Percentiles rank a stretch among this genome's conserved stretches.
These are phyloP conservation scores for Mortierella sp. DNA, from an alignment of 371 early-diverging fungal genomes.

Conservation along the genomic window DNA sequence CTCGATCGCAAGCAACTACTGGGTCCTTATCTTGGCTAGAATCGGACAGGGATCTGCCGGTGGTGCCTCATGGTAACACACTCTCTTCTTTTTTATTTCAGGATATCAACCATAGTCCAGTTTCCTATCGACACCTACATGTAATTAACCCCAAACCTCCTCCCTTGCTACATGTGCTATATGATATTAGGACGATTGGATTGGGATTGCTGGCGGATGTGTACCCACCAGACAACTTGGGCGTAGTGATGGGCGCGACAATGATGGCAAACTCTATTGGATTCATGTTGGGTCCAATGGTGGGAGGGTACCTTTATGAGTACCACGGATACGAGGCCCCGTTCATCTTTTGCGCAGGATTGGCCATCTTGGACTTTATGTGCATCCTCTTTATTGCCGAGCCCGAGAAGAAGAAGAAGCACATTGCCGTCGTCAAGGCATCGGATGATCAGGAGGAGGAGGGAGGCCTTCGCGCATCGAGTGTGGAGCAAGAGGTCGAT, in stretches of 20 bases:
- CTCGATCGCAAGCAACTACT: slow-evolving; percentile 74
- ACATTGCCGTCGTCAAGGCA: slow-evolving; percentile 20
- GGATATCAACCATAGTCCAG: too few relatives aligned
- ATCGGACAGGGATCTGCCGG: slow-evolving; percentile 84
- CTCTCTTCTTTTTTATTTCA: not conserved
- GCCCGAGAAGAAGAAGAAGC: slow-evolving; percentile 57
- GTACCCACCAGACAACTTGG: slow-evolving; percentile 77
- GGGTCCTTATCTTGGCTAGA: slow-evolving; percentile 79
- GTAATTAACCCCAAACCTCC: not conserved
- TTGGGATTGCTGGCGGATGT: slow-evolving; percentile 86
- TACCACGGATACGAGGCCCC: slow-evolving; percentile 78
- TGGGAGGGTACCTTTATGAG: slow-evolving; percentile 82
- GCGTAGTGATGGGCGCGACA: slow-evolving; percentile 83
- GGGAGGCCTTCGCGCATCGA: not conserved
- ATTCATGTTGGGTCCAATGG: slow-evolving; percentile 80
- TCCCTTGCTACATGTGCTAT: not conserved
- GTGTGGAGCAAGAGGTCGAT: slow-evolving; percentile 37
- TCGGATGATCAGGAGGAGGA: slow-evolving; percentile 19
- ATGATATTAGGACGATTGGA: slow-evolving; percentile 75
- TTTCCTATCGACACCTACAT: not conserved
- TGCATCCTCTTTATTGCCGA: slow-evolving; percentile 74
- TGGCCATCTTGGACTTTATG: slow-evolving; percentile 79
- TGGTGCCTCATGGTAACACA: slow-evolving; percentile 80
- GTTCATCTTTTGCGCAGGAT: slow-evolving; percentile 78
- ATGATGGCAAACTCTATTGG: slow-evolving; percentile 81